Conservation (phyloP, 768 basidiomycete genomes). For the Xerocomus brunneocitrinus region DNA sequence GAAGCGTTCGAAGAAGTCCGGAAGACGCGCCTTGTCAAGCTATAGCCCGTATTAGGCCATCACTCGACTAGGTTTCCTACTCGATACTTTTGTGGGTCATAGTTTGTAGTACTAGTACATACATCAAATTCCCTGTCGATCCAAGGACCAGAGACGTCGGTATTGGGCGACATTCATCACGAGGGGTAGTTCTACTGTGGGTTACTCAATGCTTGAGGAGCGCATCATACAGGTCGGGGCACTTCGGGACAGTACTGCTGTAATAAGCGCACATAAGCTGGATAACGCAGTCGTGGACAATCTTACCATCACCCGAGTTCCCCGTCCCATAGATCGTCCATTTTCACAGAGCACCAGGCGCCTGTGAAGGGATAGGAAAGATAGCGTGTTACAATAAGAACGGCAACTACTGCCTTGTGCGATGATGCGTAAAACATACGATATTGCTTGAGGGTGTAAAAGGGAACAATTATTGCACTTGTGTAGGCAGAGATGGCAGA, state of each 20-base stretch:
- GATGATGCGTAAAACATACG: constrained; percentile 25
- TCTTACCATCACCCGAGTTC: constrained; percentile 12
- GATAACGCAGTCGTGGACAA: neutral
- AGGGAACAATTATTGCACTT: constrained; percentile 26
- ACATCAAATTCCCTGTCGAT: constrained; percentile 4
- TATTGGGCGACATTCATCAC: constrained; percentile 8
- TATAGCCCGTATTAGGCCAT: neutral
- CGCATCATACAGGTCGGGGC: neutral
- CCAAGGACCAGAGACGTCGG: constrained; percentile 2
- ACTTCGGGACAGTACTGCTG: neutral
- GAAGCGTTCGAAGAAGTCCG: constrained; percentile 48
- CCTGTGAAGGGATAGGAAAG: constrained; percentile 9
- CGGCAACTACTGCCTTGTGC: constrained; percentile 13
- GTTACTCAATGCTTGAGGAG: constrained; percentile 10
- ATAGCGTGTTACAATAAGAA: constrained; percentile 22
- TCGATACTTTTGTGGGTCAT: neutral
- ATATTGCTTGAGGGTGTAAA: constrained; percentile 28
- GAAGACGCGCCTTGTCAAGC: constrained; percentile 36
- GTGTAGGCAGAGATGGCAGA: constrained; percentile 22
- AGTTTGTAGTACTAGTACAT: constrained; percentile 15
- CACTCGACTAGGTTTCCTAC: neutral
- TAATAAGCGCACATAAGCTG: constrained; percentile 3
- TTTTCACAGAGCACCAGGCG: constrained; percentile 13
- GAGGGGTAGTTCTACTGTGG: constrained; percentile 7
- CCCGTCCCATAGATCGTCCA: neutral